These are phyloP conservation scores for Dendrostoma leiphaemia DNA, from an alignment of 2,329 filamentous ascomycete genomes.

Conservation along the genomic window DNA sequence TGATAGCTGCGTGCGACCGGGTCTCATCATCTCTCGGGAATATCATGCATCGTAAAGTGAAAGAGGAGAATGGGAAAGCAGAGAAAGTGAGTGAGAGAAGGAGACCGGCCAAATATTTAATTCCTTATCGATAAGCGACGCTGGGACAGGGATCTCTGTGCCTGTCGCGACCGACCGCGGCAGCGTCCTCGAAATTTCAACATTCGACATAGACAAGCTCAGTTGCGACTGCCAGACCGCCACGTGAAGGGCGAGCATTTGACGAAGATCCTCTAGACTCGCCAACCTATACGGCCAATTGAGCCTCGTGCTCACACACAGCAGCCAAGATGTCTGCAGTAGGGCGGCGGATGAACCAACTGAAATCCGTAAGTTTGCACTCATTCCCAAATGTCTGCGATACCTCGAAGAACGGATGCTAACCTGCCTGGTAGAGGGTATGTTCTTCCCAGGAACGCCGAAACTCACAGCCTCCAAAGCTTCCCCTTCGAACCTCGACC, in stretches of 20 bases:
- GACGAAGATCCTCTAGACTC: neutral
- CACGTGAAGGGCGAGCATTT: neutral
- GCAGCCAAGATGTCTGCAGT: slow-evolving; percentile 38
- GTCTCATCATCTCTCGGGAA: slow-evolving; percentile 10
- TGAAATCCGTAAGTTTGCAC: slow-evolving; percentile 63
- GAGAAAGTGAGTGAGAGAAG: too few species aligned
- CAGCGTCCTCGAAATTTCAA: slow-evolving; percentile 8
- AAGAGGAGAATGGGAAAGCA: neutral
- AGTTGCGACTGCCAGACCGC: neutral
- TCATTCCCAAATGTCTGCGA: neutral
- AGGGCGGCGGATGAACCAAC: slow-evolving; percentile 69
- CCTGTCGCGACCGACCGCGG: slow-evolving; percentile 1
- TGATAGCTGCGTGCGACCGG: slow-evolving; percentile 10
- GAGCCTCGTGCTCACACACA: slow-evolving; percentile 15
- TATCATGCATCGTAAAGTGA: neutral
- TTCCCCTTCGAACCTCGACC: too few species aligned
- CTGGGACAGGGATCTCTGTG: too few species aligned
- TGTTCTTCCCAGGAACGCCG: slow-evolving; percentile 20
- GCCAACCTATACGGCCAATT: neutral
- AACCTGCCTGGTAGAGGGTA: slow-evolving; percentile 41
- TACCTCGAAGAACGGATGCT: slow-evolving; percentile 13
- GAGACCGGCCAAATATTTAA: too few species aligned
- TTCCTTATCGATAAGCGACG: too few species aligned
- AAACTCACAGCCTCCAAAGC: too few species aligned
- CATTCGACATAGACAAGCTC: neutral